Conservation (phyloP, 108 stramenopile species). For the Licmophora abbreviata region DNA sequence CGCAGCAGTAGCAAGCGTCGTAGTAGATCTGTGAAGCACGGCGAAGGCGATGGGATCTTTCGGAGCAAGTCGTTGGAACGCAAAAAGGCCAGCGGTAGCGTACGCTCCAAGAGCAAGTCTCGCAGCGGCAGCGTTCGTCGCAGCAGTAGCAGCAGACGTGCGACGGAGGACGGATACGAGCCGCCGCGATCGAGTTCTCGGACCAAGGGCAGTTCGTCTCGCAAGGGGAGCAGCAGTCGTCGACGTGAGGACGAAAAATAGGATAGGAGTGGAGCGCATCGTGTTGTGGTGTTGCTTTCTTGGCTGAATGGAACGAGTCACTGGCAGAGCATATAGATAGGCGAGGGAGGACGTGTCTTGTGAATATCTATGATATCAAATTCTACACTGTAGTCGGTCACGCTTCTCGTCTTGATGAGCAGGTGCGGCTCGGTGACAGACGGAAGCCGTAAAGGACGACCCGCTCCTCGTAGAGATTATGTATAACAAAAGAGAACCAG, state of each 20-base stretch:
- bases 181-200: not conserved
- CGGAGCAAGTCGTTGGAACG: conserved; percentile 15
- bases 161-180: not conserved
- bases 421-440: no score
- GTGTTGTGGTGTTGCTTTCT: no score
- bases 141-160: conserved; percentile 20
- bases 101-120: not conserved
- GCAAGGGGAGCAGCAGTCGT: not conserved
- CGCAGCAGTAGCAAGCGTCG: conserved; percentile 27
- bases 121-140: no score
- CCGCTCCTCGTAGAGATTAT: no score
- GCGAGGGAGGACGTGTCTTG: no score
- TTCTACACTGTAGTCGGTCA: no score
- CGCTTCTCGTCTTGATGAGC: no score
- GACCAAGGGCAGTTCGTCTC: not conserved
- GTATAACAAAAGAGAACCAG: no score
- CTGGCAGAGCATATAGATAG: no score
- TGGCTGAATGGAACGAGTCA: no score
- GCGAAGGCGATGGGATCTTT: conserved; percentile 26
- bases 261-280: not conserved
- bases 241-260: not conserved
- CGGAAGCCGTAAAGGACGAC: no score
- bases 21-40: conserved; percentile 5
- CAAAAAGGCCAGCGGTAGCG: conserved; percentile 15
- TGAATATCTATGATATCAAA: no score